These are phyloP conservation scores for Ceratocystis variospora DNA, from an alignment of 2,329 filamentous ascomycete genomes.

Conservation along the genomic window DNA sequence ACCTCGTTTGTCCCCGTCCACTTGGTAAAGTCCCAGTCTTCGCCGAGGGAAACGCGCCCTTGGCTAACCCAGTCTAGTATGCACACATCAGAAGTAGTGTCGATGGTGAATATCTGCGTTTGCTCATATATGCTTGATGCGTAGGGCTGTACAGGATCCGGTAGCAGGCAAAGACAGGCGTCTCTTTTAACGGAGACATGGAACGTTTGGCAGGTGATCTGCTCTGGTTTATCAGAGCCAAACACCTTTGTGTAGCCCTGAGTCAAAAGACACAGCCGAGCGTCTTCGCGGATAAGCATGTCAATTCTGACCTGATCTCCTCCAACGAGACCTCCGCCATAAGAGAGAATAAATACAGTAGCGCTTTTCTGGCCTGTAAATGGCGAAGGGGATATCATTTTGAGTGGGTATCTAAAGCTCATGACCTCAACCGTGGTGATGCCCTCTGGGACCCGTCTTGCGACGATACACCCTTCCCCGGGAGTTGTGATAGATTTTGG, in stretches of 20 bases:
- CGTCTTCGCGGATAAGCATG: constrained; percentile 48
- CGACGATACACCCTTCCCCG: constrained; percentile 65
- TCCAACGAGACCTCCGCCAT: constrained; percentile 82
- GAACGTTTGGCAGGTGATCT: constrained; percentile 46
- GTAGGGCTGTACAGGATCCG: constrained; percentile 90
- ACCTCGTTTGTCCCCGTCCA: constrained; percentile 84
- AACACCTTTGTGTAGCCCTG: constrained; percentile 92
- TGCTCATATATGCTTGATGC: constrained; percentile 73
- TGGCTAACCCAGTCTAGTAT: constrained; percentile 90
- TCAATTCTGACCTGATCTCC: constrained; percentile 68
- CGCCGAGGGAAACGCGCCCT: constrained; percentile 69
- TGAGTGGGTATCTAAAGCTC: constrained; percentile 86
- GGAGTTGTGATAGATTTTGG: constrained; percentile 57
- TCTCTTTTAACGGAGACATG: constrained; percentile 36
- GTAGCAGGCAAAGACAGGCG: constrained; percentile 53
- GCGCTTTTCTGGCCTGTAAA: constrained; percentile 51
- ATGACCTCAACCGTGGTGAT: constrained; percentile 59
- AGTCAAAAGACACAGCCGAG: constrained; percentile 54
- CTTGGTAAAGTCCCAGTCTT: constrained; percentile 69
- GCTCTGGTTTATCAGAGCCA: constrained; percentile 50
- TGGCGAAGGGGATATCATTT: constrained; percentile 71
- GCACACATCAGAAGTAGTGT: constrained; percentile 50
- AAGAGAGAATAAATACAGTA: constrained; percentile 80
- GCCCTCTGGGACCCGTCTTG: constrained; percentile 56
- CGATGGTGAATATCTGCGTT: constrained; percentile 59